phyloP scores from a whole-genome alignment of 106 monocot species.

The Apostasia shenzhenica region DNA sequence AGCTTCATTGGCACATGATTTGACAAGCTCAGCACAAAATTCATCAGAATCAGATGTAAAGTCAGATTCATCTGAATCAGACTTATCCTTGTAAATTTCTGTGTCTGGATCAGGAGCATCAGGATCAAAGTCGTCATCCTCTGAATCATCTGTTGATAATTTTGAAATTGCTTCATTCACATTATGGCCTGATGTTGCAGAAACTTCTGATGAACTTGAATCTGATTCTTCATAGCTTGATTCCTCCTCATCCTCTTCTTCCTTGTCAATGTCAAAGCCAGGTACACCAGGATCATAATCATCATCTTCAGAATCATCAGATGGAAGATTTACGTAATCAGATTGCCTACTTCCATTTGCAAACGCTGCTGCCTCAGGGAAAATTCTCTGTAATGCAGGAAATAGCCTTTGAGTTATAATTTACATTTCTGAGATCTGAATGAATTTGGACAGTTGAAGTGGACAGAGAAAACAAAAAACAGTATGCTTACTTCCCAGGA shows the following conservation, averaged over 20 bases:
- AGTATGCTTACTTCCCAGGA: slow-evolving; percentile 68
- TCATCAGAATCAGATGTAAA: slow-evolving; percentile 93
- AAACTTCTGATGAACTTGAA: slow-evolving; percentile 49
- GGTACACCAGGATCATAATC: slow-evolving; percentile 55
- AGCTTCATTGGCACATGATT: slow-evolving; percentile 23
- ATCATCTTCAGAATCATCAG: slow-evolving; percentile 83
- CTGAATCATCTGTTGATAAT: slow-evolving; percentile 87
- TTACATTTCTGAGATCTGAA: neutral
- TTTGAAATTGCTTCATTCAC: slow-evolving; percentile 24
- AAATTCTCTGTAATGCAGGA: slow-evolving; percentile 64
- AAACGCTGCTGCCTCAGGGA: slow-evolving; percentile 76
- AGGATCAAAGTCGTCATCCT: slow-evolving; percentile 90
- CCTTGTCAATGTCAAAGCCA: slow-evolving; percentile 14
- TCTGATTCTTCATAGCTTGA: slow-evolving; percentile 14
- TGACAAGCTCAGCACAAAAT: slow-evolving; percentile 36
- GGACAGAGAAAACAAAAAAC: neutral
- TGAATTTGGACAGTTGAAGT: no score
- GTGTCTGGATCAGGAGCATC: slow-evolving; percentile 29
- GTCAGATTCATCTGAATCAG: slow-evolving; percentile 67
- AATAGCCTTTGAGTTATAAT: slow-evolving; percentile 1
- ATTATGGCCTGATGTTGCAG: slow-evolving; percentile 12
- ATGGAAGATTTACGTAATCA: slow-evolving; percentile 59
- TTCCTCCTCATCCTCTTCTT: slow-evolving; percentile 18
- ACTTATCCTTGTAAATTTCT: slow-evolving; percentile 23
- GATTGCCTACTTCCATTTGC: slow-evolving; percentile 28